Base-by-base conservation (phyloP, 805 yeast genomes). In the Lipomyces mesembrius region DNA sequence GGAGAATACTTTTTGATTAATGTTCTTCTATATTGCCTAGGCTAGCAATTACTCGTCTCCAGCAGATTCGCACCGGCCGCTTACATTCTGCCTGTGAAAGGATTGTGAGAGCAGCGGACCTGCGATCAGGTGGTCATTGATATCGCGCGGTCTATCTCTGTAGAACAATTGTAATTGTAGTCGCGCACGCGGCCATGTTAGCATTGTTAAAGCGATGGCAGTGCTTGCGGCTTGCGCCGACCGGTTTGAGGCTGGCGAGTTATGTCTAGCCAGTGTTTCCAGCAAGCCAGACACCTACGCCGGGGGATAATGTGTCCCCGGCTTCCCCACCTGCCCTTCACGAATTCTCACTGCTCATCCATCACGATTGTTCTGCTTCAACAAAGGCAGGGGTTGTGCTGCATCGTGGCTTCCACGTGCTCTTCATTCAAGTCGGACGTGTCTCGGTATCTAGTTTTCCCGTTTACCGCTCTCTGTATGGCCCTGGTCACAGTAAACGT, bases 361-460 rank as follows among this genome's bases (percentile, higher is more conserved):
- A 7, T 43, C 49, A 43, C 3, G 49, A 43, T 43, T 43, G 49
- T 43, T 43, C 49, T 43, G 43, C 49, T 17, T 43, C 11, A 43
- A n/a, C 20, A 37, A 11, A 37, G 14, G 43, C 43, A 37, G 43
- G 39, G 43, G 43, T 37, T 4, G 14, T 12, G 43, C 43, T 14
- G 14, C 43, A 17, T n/a, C 49, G 49, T 43, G 49, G 49, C 49
- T 17, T 43, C 49, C 49, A 43, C 49, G 49, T 43, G 49, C 49
- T 43, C 39, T 43, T 43, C 22, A 43, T 43, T 43, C 49, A n/a
- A 43, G 49, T 43, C 49, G 22, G 49, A 43, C 49, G 22, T 17
- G 49, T 43, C 49, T 43, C 49, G 49, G 49, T n/a, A 43, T 6
- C 20, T n/a, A 8, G 14, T 37, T 43, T 43, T n/a, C 49, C 20